These are phyloP conservation scores for Entomophthora muscae DNA, from an alignment of 371 early-diverging fungal genomes.

Conservation along the genomic window DNA sequence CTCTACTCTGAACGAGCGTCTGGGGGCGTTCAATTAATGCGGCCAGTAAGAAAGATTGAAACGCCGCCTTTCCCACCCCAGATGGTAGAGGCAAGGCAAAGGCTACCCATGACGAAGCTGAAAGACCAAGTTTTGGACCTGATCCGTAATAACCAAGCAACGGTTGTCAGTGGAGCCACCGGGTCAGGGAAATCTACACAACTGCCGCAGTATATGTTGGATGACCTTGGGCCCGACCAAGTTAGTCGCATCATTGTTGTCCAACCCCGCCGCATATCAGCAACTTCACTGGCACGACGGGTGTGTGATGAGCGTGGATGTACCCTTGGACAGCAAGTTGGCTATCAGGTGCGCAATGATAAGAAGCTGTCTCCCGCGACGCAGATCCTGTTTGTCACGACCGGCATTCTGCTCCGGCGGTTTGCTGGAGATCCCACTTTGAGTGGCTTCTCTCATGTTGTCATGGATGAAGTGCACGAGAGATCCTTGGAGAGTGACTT, in stretches of 20 bases:
- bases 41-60: neutral
- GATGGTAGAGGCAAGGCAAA: neutral
- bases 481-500: slow-evolving; percentile 69
- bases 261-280: slow-evolving; percentile 80
- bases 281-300: slow-evolving; percentile 77
- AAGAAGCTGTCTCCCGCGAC: slow-evolving; percentile 29
- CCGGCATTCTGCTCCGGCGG: slow-evolving; percentile 53
- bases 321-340: slow-evolving; percentile 37
- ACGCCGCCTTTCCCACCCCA: neutral
- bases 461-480: slow-evolving; percentile 82
- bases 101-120: neutral
- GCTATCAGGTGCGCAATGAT: slow-evolving; percentile 72
- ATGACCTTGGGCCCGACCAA: slow-evolving; percentile 4
- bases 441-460: slow-evolving; percentile 39
- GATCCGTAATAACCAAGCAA: slow-evolving; percentile 24
- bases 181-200: slow-evolving; percentile 98
- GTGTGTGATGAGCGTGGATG: slow-evolving; percentile 71
- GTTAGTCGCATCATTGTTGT: slow-evolving; percentile 14
- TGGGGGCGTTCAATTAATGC: neutral
- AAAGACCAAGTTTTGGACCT: neutral
- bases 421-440: slow-evolving; percentile 39
- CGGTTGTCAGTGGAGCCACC: slow-evolving; percentile 88
- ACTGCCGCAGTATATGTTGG: slow-evolving; percentile 83
- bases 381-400: slow-evolving; percentile 53
- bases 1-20: neutral